Base-by-base conservation (phyloP, 169 alveolate species). In the Eimeria maxima region DNA sequence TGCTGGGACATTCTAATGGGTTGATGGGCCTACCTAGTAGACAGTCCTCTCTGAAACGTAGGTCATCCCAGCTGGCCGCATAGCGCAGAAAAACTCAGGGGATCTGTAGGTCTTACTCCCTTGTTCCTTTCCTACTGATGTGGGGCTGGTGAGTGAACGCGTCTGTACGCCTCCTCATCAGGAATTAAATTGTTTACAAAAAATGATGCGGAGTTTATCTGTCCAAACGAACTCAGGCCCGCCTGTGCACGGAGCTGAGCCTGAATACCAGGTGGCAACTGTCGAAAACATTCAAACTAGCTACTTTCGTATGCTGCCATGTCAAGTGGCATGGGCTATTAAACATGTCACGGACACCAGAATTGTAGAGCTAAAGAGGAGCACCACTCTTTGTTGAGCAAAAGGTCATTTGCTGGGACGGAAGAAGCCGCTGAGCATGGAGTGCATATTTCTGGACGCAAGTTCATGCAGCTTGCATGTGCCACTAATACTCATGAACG, bases 381-480 rank as follows among this genome's bases (percentile, higher is more conserved):
- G 44, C 45, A 4, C 47, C 83, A 53, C 16, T 53, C 2, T 38
- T 7, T 16, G 38, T 14, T 38, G 29, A 18, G 69, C 69, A 42
- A 73, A 73, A 38, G 83, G 16, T 13, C 20, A 18, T 11, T 53
- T 18, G 53, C 50, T 67, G 16, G 11, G 27, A 73, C 50, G 83
- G 22, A 14, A 71, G 81, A 18, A 33, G 29, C 55, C 53, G 42
- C 83, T 11, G 16, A 73, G 83, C 83, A 73, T 38, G 55, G 27
- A 16, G 16, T 73, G 83, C 55, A 16, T 16, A 38, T 73, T 8
- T 42, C 10, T 27, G 55, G 83, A 10, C 16, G 83, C 55, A 8
- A 13, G 29, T 33, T 73, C 83, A 73, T 38, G 83, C 50, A 73
- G 55, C 83, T 73, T 73, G 29, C 83, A 73, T 10, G 78, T 27